A percentile compares a stretch with the other conserved stretches of the same genome.
Evolutionary conservation across 768 basidiomycete genomes (phyloP).

Genomic region (Tubosaeta brunneosetosa): DNA sequence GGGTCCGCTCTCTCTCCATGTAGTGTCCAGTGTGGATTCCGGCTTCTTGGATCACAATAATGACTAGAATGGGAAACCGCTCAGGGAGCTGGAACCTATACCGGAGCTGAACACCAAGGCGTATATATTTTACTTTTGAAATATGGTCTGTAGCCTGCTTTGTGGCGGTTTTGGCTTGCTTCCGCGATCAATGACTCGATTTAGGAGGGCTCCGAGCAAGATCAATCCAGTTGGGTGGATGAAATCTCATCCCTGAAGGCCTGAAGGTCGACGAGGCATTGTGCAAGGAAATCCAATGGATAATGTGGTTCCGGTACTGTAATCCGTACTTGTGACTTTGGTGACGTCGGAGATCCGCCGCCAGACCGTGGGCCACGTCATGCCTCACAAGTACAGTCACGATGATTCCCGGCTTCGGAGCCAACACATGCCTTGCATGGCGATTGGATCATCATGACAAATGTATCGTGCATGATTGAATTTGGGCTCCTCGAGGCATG

Average conservation of each 20-base stretch:
- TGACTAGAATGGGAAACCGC: too few relatives aligned
- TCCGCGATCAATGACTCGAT: not conserved
- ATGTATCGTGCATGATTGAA: not conserved
- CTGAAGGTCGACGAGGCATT: not conserved
- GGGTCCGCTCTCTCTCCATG: too few relatives aligned
- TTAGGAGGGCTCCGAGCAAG: not conserved
- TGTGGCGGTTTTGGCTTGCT: not conserved
- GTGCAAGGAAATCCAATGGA: not conserved
- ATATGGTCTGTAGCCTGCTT: not conserved
- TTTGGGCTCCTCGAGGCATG: not conserved
- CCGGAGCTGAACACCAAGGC: not conserved
- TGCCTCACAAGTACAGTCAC: not conserved
- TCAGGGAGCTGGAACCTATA: too few relatives aligned
- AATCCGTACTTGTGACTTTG: not conserved
- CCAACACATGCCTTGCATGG: not conserved
- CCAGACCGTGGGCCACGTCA: not conserved
- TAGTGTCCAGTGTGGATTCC: too few relatives aligned
- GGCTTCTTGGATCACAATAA: too few relatives aligned
- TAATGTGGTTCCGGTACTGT: not conserved
- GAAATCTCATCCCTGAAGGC: not conserved
- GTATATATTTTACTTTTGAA: not conserved
- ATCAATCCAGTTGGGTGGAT: not conserved
- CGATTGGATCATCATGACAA: not conserved
- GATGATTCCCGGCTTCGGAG: not conserved
- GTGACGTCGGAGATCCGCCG: not conserved